Conservation (phyloP, 2,329 filamentous ascomycete genomes). For the Cytospora piceae region DNA sequence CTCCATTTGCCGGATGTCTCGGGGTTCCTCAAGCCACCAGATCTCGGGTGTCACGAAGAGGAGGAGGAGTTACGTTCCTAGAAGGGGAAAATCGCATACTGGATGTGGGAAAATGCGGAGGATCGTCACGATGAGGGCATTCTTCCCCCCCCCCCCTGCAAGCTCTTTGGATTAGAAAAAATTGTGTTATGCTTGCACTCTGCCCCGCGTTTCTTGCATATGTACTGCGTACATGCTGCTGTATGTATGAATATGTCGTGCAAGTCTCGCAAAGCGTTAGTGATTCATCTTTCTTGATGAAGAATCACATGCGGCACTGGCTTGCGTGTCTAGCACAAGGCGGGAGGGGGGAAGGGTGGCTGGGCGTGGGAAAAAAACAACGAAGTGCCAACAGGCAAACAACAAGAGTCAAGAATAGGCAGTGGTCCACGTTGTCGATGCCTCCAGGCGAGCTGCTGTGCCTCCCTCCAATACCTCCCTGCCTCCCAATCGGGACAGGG, state of each 20-base stretch:
- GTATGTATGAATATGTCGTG: neutral
- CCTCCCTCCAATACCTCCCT: too few relatives aligned
- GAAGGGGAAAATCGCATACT: neutral
- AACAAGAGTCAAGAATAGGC: neutral
- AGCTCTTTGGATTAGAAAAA: neutral
- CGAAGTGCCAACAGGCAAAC: neutral
- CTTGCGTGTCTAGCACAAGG: neutral
- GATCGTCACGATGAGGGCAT: slow-evolving; percentile 9
- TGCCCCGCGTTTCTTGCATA: slow-evolving; percentile 16
- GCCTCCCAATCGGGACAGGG: slow-evolving; percentile 1
- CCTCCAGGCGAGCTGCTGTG: neutral
- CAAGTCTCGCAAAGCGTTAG: neutral
- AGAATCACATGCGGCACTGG: neutral
- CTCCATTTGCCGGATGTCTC: slow-evolving; percentile 22
- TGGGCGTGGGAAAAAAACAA: too few relatives aligned
- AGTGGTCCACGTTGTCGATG: slow-evolving; percentile 5
- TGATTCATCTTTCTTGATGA: neutral
- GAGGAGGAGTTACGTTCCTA: neutral
- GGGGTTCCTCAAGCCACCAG: slow-evolving; percentile 17
- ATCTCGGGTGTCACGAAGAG: slow-evolving; percentile 8
- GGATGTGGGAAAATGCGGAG: slow-evolving; percentile 9
- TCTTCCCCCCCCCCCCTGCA: neutral
- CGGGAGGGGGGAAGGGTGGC: too few relatives aligned
- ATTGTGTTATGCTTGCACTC: neutral
- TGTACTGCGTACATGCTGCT: neutral